These are phyloP conservation scores for Oxytropis ochrocephala DNA, from an alignment of 306 rosid species.

Conservation along the genomic window DNA sequence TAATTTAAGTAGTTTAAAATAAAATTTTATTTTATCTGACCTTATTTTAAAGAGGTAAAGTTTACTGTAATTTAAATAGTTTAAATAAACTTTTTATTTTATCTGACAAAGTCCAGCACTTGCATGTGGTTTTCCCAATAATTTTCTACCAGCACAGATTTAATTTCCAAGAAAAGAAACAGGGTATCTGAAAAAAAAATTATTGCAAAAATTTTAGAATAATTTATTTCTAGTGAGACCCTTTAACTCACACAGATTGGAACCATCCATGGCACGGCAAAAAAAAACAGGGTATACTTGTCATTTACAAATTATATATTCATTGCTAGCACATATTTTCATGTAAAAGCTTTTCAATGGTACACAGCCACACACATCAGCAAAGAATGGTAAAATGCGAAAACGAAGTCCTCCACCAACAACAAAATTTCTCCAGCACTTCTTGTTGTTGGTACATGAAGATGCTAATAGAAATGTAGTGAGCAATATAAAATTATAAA, in stretches of 20 bases:
- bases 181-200: background rate
- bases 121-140: background rate
- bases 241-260: background rate
- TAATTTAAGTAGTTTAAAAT: too few species aligned
- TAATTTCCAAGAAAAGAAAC: background rate
- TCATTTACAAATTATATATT: background rate
- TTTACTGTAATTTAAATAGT: background rate
- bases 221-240: background rate
- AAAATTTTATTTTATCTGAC: too few species aligned
- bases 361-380: background rate
- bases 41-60: background rate
- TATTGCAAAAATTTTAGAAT: background rate
- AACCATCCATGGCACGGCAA: background rate
- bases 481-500: background rate
- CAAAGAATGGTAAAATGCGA: background rate
- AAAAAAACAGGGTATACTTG: background rate
- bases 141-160: background rate
- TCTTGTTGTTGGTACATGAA: background rate
- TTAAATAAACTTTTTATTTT: background rate
- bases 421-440: background rate
- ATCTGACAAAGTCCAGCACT: background rate
- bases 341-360: background rate
- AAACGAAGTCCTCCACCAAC: background rate
- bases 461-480: constrained; percentile 1
- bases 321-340: constrained; percentile 2